phyloP scores from a whole-genome alignment of 2,329 filamentous ascomycete genomes.

The Venturiaceae sp. region DNA sequence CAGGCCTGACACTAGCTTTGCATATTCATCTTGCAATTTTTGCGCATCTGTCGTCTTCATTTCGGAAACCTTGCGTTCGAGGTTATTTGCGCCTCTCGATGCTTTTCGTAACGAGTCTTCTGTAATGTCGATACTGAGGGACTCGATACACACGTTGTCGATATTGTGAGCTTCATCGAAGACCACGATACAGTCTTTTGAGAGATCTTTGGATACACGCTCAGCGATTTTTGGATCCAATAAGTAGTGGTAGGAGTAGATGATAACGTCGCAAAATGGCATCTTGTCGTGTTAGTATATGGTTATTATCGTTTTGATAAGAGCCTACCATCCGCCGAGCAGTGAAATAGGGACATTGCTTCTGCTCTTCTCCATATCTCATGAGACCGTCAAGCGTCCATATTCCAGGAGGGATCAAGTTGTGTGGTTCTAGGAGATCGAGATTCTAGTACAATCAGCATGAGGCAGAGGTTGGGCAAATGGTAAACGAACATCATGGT shows the following conservation, averaged over 20 bases:
- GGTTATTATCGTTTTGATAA: conserved; percentile 10
- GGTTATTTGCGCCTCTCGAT: conserved; percentile 77
- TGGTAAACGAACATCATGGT: conserved; percentile 64
- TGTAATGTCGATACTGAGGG: conserved; percentile 90
- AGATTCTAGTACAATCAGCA: conserved; percentile 53
- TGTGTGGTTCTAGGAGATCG: conserved; percentile 88
- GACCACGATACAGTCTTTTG: conserved; percentile 96
- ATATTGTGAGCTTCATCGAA: conserved; percentile 99
- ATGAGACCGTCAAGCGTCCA: conserved; percentile 90
- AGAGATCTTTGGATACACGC: conserved; percentile 85
- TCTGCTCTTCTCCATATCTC: conserved; percentile 85
- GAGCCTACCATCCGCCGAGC: conserved; percentile 73
- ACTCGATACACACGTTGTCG: conserved; percentile 98
- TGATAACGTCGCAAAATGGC: conserved; percentile 98
- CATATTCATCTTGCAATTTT: conserved; percentile 89
- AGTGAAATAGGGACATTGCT: conserved; percentile 97
- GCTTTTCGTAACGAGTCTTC: conserved; percentile 91
- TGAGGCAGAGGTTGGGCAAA: not conserved
- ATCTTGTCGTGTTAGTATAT: conserved; percentile 47
- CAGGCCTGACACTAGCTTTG: conserved; percentile 87
- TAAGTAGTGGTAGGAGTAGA: conserved; percentile 98
- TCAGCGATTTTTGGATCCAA: conserved; percentile 98
- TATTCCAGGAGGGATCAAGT: conserved; percentile 86
- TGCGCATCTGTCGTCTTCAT: conserved; percentile 95
- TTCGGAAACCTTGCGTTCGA: conserved; percentile 83